Percentiles rank a stretch among this genome's conserved stretches.
These are phyloP conservation scores for Tylopilus subfusipes DNA, from an alignment of 768 basidiomycete species.

Conservation along the genomic window DNA sequence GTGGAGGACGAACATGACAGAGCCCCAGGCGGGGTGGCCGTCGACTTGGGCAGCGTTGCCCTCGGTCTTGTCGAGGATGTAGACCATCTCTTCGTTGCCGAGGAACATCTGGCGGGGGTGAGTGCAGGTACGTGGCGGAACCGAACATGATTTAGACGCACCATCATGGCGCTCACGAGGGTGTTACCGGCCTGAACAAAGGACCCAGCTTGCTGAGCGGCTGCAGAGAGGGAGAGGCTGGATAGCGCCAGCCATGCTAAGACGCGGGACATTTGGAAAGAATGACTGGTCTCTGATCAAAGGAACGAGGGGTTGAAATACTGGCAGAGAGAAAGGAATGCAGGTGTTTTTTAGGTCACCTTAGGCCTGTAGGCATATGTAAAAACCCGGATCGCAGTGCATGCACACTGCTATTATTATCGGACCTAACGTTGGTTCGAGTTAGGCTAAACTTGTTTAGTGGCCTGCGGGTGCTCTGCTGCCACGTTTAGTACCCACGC, in stretches of 20 bases:
- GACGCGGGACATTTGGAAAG: conserved; percentile 3
- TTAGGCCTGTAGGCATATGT: no score
- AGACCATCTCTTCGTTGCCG: conserved; percentile 75
- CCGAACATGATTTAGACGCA: conserved; percentile 18
- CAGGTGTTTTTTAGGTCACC: no score
- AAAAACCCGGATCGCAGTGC: neutral
- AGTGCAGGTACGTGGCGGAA: neutral
- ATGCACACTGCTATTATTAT: no score
- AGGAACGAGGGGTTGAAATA: conserved; percentile 1
- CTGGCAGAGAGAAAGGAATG: neutral
- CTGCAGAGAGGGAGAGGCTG: neutral
- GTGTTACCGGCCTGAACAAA: conserved; percentile 30
- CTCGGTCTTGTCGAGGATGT: conserved; percentile 87
- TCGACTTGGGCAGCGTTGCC: conserved; percentile 62
- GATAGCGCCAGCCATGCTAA: conserved; percentile 8
- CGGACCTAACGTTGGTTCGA: no score
- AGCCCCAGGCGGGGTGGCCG: conserved; percentile 71
- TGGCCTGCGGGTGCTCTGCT: no score
- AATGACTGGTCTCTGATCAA: neutral
- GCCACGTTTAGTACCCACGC: no score
- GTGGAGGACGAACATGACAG: conserved; percentile 47
- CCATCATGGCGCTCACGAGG: conserved; percentile 52
- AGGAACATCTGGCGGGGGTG: conserved; percentile 59
- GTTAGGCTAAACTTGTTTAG: no score
- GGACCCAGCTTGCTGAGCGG: conserved; percentile 17